A percentile compares a stretch with the other conserved stretches of the same genome.
Evolutionary conservation across 345 rosid species (phyloP).

Genomic region (Salix viminalis): DNA sequence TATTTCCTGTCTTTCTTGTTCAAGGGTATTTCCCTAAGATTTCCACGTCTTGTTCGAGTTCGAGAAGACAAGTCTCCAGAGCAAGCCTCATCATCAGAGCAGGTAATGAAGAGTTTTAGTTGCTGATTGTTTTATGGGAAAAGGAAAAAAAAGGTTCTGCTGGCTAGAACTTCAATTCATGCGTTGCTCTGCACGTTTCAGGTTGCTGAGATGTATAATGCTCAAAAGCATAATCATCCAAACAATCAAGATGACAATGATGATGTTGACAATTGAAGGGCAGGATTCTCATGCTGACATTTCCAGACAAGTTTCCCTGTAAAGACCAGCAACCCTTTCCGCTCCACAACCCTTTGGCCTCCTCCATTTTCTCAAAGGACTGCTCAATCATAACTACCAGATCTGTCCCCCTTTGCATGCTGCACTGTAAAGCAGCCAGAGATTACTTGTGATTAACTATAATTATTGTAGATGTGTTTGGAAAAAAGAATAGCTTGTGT

Average conservation of each 20-base stretch:
- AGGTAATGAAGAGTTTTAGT: slow-evolving; percentile 41
- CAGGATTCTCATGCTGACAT: background rate
- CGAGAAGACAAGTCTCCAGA: slow-evolving; percentile 83
- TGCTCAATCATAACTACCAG: background rate
- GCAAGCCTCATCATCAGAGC: slow-evolving; percentile 75
- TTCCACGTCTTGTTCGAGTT: slow-evolving; percentile 80
- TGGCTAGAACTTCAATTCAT: background rate
- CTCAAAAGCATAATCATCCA: slow-evolving; percentile 71
- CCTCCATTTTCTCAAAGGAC: background rate
- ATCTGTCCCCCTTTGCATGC: background rate
- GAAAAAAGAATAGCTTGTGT: too few relatives aligned
- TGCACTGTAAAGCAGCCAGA: too few relatives aligned
- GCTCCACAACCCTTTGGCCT: background rate
- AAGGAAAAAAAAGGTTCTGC: background rate
- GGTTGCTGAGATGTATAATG: slow-evolving; percentile 84
- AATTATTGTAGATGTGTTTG: too few relatives aligned
- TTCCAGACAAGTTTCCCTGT: background rate
- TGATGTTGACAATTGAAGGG: slow-evolving; percentile 45
- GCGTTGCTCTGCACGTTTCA: slow-evolving; percentile 20
- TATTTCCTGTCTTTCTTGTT: slow-evolving; percentile 5
- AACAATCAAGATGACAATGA: slow-evolving; percentile 54
- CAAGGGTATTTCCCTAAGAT: slow-evolving; percentile 83
- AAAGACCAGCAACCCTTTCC: background rate
- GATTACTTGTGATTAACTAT: too few relatives aligned
- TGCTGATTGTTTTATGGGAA: background rate